phyloP scores from a whole-genome alignment of 805 yeast species.

The Tetrapisispora iriomotensis region DNA sequence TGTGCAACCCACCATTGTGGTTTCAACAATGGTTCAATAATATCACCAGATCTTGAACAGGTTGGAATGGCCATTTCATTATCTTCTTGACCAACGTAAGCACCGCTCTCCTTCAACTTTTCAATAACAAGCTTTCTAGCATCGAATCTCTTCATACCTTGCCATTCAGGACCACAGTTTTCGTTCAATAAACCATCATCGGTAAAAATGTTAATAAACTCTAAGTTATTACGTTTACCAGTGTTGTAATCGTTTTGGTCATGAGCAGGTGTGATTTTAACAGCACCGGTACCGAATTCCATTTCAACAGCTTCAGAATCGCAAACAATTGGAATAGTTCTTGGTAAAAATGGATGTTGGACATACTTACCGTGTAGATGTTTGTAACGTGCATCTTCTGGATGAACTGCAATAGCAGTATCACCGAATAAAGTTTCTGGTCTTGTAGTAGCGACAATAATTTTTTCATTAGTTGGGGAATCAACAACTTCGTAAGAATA shows the following conservation, averaged over 20 bases:
- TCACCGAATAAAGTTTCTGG: conserved; percentile 98
- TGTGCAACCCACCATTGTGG: conserved; percentile 99
- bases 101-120: conserved; percentile 60
- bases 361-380: conserved; percentile 93
- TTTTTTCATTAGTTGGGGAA: conserved; percentile 57
- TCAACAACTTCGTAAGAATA: conserved; percentile 84
- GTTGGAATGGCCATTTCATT: conserved; percentile 93
- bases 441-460: conserved; percentile 95
- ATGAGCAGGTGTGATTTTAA: conserved; percentile 97
- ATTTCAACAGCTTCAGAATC: conserved; percentile 94
- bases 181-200: conserved; percentile 89
- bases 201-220: conserved; percentile 79
- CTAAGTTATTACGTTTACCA: conserved; percentile 88
- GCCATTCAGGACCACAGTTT: conserved; percentile 80
- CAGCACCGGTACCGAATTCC: conserved; percentile 99
- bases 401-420: conserved; percentile 96
- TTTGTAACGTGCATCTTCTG: conserved; percentile 82
- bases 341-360: conserved; percentile 80
- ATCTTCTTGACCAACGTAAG: conserved; percentile 76
- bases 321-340: conserved; percentile 76
- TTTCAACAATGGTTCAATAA: conserved; percentile 91
- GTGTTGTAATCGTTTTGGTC: conserved; percentile 94
- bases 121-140: conserved; percentile 83
- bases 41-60: conserved; percentile 94
- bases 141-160: conserved; percentile 86